Evolutionary conservation across 139 green algal genomes (phyloP).

Genomic region (Chlorella vulgaris): DNA sequence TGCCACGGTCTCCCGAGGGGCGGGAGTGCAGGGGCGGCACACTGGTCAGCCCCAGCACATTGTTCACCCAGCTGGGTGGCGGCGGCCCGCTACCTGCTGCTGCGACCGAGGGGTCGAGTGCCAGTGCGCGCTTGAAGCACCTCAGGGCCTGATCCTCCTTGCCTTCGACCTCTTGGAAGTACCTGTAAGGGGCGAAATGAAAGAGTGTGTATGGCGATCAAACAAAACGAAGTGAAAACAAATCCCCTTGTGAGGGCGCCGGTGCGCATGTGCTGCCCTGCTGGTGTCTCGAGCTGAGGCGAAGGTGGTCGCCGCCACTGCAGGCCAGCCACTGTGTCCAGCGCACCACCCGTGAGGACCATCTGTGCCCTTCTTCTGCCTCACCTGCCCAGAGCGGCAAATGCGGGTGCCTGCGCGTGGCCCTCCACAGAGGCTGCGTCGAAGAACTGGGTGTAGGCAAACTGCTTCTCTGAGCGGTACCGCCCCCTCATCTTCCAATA

Average conservation of each 20-base stretch:
- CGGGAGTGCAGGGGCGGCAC: background rate
- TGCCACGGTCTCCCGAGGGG: too few species aligned
- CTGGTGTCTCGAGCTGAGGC: too few species aligned
- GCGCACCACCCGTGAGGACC: background rate
- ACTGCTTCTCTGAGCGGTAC: conserved; percentile 44
- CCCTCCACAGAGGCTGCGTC: conserved; percentile 57
- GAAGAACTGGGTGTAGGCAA: conserved; percentile 55
- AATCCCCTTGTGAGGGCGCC: too few species aligned
- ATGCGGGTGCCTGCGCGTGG: conserved; percentile 68
- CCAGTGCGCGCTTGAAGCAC: conserved; percentile 74
- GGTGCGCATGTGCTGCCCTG: too few species aligned
- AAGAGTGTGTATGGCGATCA: too few species aligned
- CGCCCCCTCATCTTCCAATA: conserved; percentile 57
- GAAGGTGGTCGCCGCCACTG: too few species aligned
- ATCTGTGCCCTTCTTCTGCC: too few species aligned
- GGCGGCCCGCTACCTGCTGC: conserved; percentile 37
- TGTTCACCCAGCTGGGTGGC: conserved; percentile 3
- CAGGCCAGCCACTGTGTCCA: too few species aligned
- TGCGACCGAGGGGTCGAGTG: conserved; percentile 69
- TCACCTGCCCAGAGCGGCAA: conserved; percentile 61
- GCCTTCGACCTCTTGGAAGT: conserved; percentile 49
- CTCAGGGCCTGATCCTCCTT: conserved; percentile 56
- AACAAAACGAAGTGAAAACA: background rate
- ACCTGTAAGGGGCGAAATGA: background rate
- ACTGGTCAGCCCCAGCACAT: conserved; percentile 10